Conservation (phyloP, 495 filamentous ascomycete genomes). For the Astrocystis sublimbata region DNA sequence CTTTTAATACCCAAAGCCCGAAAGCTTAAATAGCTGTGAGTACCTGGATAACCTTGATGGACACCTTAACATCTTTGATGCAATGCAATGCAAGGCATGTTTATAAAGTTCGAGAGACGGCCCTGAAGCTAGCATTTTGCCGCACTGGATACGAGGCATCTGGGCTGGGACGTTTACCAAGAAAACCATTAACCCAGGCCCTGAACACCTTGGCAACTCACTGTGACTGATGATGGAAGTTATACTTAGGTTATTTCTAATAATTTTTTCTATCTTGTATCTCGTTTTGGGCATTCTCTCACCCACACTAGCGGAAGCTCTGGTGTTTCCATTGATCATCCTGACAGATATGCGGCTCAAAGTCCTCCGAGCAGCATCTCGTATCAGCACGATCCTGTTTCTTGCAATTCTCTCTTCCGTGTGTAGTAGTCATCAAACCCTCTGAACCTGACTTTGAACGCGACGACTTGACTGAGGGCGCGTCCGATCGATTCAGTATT, state of each 20-base stretch:
- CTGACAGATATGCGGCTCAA: constrained; percentile 4
- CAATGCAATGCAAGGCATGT: too few species aligned
- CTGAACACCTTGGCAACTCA: background rate
- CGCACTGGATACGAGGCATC: too few species aligned
- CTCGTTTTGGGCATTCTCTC: background rate
- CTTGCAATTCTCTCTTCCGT: background rate
- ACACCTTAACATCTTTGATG: too few species aligned
- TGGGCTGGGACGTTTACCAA: too few species aligned
- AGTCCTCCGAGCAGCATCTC: constrained; percentile 4
- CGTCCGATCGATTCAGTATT: constrained; percentile 4
- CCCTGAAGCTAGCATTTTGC: too few species aligned
- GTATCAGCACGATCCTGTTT: background rate
- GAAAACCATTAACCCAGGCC: too few species aligned
- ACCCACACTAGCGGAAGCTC: background rate
- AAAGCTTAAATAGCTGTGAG: too few species aligned
- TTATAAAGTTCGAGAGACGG: too few species aligned
- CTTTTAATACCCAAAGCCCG: too few species aligned
- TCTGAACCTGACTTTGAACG: background rate
- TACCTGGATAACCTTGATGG: too few species aligned
- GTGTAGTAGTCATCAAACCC: background rate
- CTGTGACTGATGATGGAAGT: background rate
- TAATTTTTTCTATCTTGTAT: background rate
- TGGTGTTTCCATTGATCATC: background rate
- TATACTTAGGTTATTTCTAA: background rate
- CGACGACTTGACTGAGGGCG: background rate